phyloP scores from a whole-genome alignment of 2,329 filamentous ascomycete genomes.

The Harringtonia lauricola region DNA sequence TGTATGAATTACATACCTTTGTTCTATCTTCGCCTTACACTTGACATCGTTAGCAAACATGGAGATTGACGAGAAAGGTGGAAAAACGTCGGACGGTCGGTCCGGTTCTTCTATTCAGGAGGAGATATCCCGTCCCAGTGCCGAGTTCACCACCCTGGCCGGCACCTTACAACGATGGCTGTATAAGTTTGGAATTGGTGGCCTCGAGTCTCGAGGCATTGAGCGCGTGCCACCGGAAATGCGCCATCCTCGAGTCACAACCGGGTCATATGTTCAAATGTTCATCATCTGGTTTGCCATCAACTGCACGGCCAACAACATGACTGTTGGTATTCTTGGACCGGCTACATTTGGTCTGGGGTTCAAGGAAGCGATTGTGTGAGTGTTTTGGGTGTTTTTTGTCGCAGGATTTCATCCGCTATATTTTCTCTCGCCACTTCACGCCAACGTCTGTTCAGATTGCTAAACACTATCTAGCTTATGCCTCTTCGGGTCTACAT shows the following conservation, averaged over 20 bases:
- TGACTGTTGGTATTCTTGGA: constrained; percentile 20
- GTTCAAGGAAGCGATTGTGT: constrained; percentile 17
- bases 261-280: constrained; percentile 25
- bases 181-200: constrained; percentile 2
- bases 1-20: too few species aligned
- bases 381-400: constrained; percentile 7
- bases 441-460: background rate
- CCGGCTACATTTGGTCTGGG: constrained; percentile 19
- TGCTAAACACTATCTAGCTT: constrained; percentile 3
- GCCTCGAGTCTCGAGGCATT: constrained; percentile 8
- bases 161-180: background rate
- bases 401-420: background rate
- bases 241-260: constrained; percentile 17
- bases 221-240: constrained; percentile 18
- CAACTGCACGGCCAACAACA: constrained; percentile 32
- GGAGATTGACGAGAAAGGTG: too few species aligned
- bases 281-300: constrained; percentile 32
- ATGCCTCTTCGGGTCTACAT: constrained; percentile 6
- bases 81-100: too few species aligned
- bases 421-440: background rate
- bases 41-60: too few species aligned
- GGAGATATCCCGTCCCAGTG: too few species aligned
- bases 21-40: too few species aligned
- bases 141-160: too few species aligned
- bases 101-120: too few species aligned